phyloP scores from a whole-genome alignment of 1,284 basidiomycete genomes.

The Ceratobasidium sp. region DNA sequence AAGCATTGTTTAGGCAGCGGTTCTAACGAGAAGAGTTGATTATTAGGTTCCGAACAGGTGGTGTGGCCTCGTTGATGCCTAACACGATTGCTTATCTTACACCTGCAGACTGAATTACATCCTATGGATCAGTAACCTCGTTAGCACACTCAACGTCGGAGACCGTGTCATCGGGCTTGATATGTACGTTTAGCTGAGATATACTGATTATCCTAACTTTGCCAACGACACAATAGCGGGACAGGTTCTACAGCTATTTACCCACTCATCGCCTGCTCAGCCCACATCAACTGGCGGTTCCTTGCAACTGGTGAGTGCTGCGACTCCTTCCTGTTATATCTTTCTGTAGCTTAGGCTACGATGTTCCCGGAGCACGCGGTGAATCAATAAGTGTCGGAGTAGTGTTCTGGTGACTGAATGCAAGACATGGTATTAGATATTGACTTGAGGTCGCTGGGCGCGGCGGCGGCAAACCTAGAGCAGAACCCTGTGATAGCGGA shows the following conservation, averaged over 20 bases:
- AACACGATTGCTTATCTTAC: neutral
- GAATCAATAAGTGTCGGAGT: neutral
- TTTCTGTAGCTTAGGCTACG: neutral
- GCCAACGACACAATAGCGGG: constrained; percentile 67
- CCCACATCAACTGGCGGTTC: constrained; percentile 70
- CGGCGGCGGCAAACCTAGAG: constrained; percentile 69
- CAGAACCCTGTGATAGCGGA: constrained; percentile 65
- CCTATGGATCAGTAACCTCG: constrained; percentile 77
- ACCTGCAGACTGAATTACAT: constrained; percentile 78
- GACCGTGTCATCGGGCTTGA: constrained; percentile 60
- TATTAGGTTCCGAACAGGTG: constrained; percentile 75
- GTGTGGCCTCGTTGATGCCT: neutral
- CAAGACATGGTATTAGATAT: constrained; percentile 67
- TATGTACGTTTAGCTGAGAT: constrained; percentile 57
- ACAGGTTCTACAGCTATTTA: constrained; percentile 94
- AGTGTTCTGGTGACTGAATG: neutral
- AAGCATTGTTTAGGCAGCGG: constrained; percentile 51
- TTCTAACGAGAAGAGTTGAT: neutral
- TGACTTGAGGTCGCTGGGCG: constrained; percentile 69
- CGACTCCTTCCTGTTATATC: constrained; percentile 1
- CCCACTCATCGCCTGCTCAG: constrained; percentile 77
- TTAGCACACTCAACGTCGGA: constrained; percentile 50
- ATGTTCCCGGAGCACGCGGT: neutral
- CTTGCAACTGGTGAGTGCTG: constrained; percentile 74
- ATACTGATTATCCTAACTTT: neutral